Base-by-base conservation (phyloP, 768 basidiomycete species). In the Podaxis carcinomalis region DNA sequence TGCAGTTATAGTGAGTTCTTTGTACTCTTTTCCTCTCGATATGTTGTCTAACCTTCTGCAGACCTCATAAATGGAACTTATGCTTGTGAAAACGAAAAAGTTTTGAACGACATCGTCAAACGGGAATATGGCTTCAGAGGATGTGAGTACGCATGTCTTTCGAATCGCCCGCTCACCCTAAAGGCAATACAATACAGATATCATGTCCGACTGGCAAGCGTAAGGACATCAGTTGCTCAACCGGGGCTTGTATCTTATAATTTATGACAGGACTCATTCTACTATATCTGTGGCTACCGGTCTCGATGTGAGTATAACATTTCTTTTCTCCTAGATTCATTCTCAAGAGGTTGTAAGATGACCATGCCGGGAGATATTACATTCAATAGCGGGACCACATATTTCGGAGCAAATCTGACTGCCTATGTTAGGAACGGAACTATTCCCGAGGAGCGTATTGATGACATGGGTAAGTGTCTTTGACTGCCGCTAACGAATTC, bases 181-280 rank as follows among this genome's bases (percentile, higher is more conserved):
- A 4, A 4, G 25, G 1, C 27, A 53, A 21, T 14, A 7, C 54
- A 23, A 1, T 21, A 6, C 59, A 83, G 83, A 79, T 68, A 80
- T 92, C 54, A 83, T 89, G 85, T 86, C 86, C 11, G 90, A 92
- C 71, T 92, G 90, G 89, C 65, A 70, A 51, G 89, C 87, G 78
- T 80, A 67, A 68, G 79, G 4, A 16, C 40, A 42, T 19, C 16
- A 28, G 44, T 40, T 25, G 6, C 7, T 13, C n/a, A 6, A 25
- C 23, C 39, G 5, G 6, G 21, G 19, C 1, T 44, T 42, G 23
- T 44, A 5, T 5, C 35, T 60, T 23, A 47, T 6, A n/a, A 6
- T 2, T 49, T 27, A 5, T 5, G 25, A 27, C 59, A 78, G 76
- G 3, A 83, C 83, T 27, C 76, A 80, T 62, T 86, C 85, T 2